These are phyloP conservation scores for Xylariales sp. DNA, from an alignment of 2,329 filamentous ascomycete species.

Conservation along the genomic window DNA sequence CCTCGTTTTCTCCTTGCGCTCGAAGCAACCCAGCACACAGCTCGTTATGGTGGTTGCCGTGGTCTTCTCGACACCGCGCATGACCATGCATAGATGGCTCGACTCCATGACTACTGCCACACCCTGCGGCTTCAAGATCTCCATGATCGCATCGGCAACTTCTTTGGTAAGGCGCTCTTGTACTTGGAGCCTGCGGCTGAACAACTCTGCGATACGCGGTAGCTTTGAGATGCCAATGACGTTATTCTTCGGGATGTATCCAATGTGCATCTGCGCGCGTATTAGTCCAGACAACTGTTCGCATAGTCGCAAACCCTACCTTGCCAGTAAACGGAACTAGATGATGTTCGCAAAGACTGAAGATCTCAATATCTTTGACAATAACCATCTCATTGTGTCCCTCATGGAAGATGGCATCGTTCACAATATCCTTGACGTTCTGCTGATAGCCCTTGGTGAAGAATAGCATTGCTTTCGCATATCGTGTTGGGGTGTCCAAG, in stretches of 20 bases:
- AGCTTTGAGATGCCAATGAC: conserved; percentile 94
- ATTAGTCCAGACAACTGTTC: not conserved
- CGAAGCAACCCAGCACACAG: conserved; percentile 95
- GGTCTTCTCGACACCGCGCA: conserved; percentile 96
- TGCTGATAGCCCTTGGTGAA: conserved; percentile 97
- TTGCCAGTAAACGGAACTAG: conserved; percentile 95
- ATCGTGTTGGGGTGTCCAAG: conserved; percentile 70
- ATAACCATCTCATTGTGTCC: conserved; percentile 97
- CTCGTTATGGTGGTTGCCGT: conserved; percentile 84
- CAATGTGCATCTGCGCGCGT: conserved; percentile 84
- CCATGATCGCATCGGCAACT: conserved; percentile 88
- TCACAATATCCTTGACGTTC: conserved; percentile 87
- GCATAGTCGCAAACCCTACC: conserved; percentile 42
- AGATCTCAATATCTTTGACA: conserved; percentile 95
- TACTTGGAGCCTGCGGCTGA: conserved; percentile 85
- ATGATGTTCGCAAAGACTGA: conserved; percentile 94
- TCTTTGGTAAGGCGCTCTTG: conserved; percentile 96
- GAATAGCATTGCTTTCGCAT: conserved; percentile 92
- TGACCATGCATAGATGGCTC: conserved; percentile 96
- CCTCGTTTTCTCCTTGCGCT: conserved; percentile 85
- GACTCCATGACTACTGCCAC: conserved; percentile 98
- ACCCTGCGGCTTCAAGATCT: conserved; percentile 87
- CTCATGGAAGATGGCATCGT: conserved; percentile 91
- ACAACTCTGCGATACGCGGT: conserved; percentile 95
- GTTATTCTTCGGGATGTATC: conserved; percentile 87